These are phyloP conservation scores for Eucalyptus albens DNA, from an alignment of 345 rosid species.

Conservation along the genomic window DNA sequence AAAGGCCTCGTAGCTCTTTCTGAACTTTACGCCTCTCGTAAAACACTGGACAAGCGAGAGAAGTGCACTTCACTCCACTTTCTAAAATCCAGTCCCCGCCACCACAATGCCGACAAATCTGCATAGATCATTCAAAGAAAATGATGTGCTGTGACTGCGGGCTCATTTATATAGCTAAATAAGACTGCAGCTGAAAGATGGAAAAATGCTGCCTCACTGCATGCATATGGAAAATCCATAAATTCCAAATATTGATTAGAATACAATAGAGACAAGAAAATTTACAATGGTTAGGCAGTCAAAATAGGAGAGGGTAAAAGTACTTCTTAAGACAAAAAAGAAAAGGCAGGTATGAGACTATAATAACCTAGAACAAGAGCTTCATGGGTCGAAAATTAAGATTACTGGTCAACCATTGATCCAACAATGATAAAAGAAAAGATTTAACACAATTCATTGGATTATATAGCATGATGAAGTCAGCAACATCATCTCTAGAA, in stretches of 20 bases:
- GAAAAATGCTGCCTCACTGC: not conserved
- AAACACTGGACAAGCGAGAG: constrained; percentile 84
- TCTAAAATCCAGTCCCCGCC: constrained; percentile 94
- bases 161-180: not conserved
- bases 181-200: not conserved
- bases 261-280: not conserved
- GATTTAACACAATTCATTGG: not conserved
- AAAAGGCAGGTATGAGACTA: not conserved
- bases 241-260: not conserved
- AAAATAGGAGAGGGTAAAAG: not conserved
- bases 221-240: not conserved
- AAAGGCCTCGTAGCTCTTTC: constrained; percentile 67
- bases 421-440: not conserved
- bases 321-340: not conserved
- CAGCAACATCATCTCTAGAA: not conserved
- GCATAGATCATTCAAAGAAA: not conserved
- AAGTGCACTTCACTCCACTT: constrained; percentile 75
- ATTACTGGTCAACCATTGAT: not conserved
- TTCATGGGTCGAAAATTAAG: not conserved
- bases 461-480: not conserved
- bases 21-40: constrained; percentile 87
- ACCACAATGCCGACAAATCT: constrained; percentile 92
- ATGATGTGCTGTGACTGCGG: not conserved
- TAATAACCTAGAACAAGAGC: not conserved
- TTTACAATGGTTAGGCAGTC: not conserved